Conservation (phyloP, 805 yeast genomes). For the Metschnikowia amazonensis region DNA sequence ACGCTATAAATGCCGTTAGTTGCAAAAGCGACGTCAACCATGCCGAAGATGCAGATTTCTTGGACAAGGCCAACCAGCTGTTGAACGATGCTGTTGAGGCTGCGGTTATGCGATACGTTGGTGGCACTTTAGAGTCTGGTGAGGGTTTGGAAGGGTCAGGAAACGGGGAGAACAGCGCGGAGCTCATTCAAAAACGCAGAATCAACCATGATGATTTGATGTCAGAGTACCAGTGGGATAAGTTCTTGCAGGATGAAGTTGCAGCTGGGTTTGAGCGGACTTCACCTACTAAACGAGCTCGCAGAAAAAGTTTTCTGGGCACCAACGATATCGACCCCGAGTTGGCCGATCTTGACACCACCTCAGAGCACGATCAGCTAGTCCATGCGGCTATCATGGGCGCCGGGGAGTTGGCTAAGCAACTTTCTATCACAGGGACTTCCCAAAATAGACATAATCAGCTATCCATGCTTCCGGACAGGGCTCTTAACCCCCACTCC, state of each 20-base stretch:
- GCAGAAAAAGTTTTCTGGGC: slow-evolving; percentile 9
- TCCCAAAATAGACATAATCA: slow-evolving; percentile 4
- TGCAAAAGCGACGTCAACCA: slow-evolving; percentile 3
- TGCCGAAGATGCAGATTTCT: slow-evolving; percentile 9
- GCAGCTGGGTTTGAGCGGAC: slow-evolving; percentile 18
- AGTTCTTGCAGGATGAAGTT: slow-evolving; percentile 26
- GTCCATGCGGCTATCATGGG: slow-evolving; percentile 70
- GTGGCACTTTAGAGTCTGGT: slow-evolving; percentile 48
- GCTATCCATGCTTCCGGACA: slow-evolving; percentile 3
- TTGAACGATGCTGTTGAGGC: slow-evolving; percentile 63
- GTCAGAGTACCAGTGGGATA: slow-evolving; percentile 51
- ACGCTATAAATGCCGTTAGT: not conserved
- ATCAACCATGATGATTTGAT: slow-evolving; percentile 39
- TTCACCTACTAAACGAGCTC: slow-evolving; percentile 10
- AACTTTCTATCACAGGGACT: slow-evolving; percentile 21
- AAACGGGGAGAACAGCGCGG: slow-evolving; percentile 1
- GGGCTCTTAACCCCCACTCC: slow-evolving; percentile 2
- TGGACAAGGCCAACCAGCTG: slow-evolving; percentile 33
- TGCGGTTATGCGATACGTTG: slow-evolving; percentile 71
- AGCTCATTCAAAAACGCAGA: slow-evolving; percentile 13
- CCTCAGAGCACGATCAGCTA: slow-evolving; percentile 56
- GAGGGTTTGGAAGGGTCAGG: slow-evolving; percentile 8
- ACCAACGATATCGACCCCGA: slow-evolving; percentile 36
- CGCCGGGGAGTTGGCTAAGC: slow-evolving; percentile 58
- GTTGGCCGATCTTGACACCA: slow-evolving; percentile 29